phyloP scores from a whole-genome alignment of 2,329 filamentous ascomycete species.

The Tothia fuscella region DNA sequence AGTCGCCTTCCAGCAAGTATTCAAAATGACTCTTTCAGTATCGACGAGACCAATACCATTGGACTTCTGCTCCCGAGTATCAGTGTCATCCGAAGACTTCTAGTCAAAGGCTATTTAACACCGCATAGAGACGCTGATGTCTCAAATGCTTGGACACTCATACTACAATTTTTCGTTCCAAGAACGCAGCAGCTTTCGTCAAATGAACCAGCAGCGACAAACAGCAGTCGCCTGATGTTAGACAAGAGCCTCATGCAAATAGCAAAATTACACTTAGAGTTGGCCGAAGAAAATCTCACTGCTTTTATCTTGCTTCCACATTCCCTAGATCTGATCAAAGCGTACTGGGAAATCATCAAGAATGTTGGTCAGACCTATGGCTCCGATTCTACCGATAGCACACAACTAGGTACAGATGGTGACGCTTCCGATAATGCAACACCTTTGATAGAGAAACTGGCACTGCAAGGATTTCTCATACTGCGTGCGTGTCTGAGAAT shows the following conservation, averaged over 20 bases:
- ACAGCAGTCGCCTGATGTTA: conserved; percentile 15
- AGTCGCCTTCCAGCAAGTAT: neutral
- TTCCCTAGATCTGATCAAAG: conserved; percentile 61
- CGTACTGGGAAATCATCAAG: conserved; percentile 34
- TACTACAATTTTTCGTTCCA: conserved; percentile 37
- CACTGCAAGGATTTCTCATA: conserved; percentile 70
- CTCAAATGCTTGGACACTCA: conserved; percentile 66
- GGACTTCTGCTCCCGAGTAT: conserved; percentile 6
- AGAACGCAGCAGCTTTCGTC: neutral
- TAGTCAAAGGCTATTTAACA: conserved; percentile 71
- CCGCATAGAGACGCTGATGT: conserved; percentile 70
- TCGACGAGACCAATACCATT: conserved; percentile 39
- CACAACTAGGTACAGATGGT: conserved; percentile 25
- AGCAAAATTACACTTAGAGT: conserved; percentile 80
- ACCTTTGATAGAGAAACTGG: conserved; percentile 62
- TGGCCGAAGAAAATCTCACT: conserved; percentile 67
- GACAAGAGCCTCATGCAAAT: conserved; percentile 50
- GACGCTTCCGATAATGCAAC: conserved; percentile 35
- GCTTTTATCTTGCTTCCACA: conserved; percentile 75
- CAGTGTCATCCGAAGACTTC: conserved; percentile 56
- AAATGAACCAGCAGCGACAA: neutral
- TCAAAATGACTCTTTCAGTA: conserved; percentile 4
- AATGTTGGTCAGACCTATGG: conserved; percentile 66
- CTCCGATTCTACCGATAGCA: neutral
- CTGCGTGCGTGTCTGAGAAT: conserved; percentile 75